Conservation (phyloP, 1,284 basidiomycete species). For the Puccinia hordei region DNA sequence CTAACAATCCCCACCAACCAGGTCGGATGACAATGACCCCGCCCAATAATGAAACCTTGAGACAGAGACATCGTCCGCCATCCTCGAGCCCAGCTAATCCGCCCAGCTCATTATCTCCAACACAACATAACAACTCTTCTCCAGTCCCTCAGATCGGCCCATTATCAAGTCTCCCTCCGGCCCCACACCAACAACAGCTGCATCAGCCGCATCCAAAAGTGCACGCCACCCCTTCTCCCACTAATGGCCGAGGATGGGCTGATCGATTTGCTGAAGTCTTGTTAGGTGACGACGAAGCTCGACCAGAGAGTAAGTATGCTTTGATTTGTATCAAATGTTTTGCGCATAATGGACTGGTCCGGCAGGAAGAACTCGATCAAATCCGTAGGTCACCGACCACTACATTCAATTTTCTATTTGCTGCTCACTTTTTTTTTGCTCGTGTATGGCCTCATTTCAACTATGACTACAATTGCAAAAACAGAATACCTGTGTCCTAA, state of each 20-base stretch:
- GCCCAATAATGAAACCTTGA: conserved; percentile 7
- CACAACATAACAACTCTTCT: not conserved
- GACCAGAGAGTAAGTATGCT: conserved; percentile 70
- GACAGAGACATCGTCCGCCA: conserved; percentile 12
- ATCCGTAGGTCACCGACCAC: conserved; percentile 70
- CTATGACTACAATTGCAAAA: not conserved
- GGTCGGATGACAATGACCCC: conserved; percentile 13
- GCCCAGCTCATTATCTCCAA: not conserved
- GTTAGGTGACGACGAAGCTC: conserved; percentile 76
- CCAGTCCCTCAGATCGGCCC: conserved; percentile 3
- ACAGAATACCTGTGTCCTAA: conserved; percentile 47
- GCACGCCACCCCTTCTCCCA: conserved; percentile 17
- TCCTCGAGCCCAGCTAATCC: conserved; percentile 11
- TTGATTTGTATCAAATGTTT: conserved; percentile 93
- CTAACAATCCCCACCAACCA: not conserved
- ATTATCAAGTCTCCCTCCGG: not conserved
- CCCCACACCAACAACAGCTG: conserved; percentile 87
- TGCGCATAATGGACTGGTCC: conserved; percentile 88
- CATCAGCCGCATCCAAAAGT: not conserved
- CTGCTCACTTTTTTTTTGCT: not conserved
- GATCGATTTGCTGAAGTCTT: conserved; percentile 83
- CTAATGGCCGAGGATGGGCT: conserved; percentile 66
- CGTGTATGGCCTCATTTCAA: not conserved
- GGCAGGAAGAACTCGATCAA: conserved; percentile 83
- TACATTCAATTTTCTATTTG: too few species aligned